A percentile compares a stretch with the other conserved stretches of the same genome.
Evolutionary conservation across 2,329 filamentous ascomycete genomes (phyloP).

Genomic region (Cytospora piceicola): DNA sequence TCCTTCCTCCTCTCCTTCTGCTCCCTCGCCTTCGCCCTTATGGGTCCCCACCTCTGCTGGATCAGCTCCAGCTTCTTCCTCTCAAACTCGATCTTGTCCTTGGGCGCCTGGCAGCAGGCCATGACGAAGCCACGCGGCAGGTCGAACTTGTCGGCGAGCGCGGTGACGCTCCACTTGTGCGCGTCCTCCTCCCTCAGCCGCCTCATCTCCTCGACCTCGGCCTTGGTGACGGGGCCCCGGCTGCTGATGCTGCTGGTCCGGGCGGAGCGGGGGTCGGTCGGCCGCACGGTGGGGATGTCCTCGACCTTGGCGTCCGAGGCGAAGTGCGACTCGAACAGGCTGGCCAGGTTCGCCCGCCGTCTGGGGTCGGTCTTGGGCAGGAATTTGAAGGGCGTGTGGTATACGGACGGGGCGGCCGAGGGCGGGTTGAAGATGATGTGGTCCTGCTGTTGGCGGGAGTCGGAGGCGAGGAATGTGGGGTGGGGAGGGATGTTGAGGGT

Average conservation of each 20-base stretch:
- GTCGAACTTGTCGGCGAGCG: slow-evolving; percentile 58
- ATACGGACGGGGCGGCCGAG: slow-evolving; percentile 54
- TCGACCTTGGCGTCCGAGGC: slow-evolving; percentile 13
- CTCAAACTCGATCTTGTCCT: slow-evolving; percentile 52
- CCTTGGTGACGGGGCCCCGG: slow-evolving; percentile 56
- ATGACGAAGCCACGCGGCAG: slow-evolving; percentile 62
- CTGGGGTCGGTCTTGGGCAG: slow-evolving; percentile 61
- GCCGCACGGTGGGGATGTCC: slow-evolving; percentile 28
- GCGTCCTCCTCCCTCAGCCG: slow-evolving; percentile 58
- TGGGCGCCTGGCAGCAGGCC: slow-evolving; percentile 57
- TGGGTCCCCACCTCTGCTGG: slow-evolving; percentile 61
- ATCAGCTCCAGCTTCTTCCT: slow-evolving; percentile 51
- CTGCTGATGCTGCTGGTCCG: slow-evolving; percentile 26
- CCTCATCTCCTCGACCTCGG: slow-evolving; percentile 64
- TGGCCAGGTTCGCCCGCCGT: slow-evolving; percentile 52
- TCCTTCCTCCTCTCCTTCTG: slow-evolving; percentile 58
- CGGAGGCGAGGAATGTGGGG: slow-evolving; percentile 56
- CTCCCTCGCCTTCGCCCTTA: slow-evolving; percentile 56
- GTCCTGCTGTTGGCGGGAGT: slow-evolving; percentile 42
- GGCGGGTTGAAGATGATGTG: slow-evolving; percentile 56
- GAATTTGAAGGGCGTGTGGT: slow-evolving; percentile 70
- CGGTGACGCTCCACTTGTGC: slow-evolving; percentile 56
- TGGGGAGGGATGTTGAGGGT: slow-evolving; percentile 64
- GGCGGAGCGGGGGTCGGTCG: slow-evolving; percentile 9
- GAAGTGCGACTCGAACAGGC: slow-evolving; percentile 44